Conservation (phyloP, 2,329 filamentous ascomycete genomes). For the Fusarium domesticum region DNA sequence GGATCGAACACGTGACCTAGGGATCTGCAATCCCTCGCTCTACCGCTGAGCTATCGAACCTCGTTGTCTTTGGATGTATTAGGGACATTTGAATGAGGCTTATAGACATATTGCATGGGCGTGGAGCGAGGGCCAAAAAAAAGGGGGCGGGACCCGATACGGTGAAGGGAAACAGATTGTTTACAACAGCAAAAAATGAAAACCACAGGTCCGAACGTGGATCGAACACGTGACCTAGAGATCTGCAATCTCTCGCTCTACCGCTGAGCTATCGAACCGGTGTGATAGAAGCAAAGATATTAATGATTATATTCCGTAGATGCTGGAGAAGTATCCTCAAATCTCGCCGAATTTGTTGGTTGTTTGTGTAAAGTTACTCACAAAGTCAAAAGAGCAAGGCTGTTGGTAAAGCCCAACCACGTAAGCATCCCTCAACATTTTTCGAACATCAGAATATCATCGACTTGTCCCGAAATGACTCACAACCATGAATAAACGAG, state of each 20-base stretch:
- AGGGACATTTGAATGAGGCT: not conserved
- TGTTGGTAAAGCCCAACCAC: too few relatives aligned
- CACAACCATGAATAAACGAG: too few relatives aligned
- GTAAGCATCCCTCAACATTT: too few relatives aligned
- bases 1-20: not conserved
- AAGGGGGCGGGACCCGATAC: not conserved
- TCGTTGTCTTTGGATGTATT: not conserved
- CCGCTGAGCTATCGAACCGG: slow-evolving; percentile 5
- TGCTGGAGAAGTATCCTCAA: too few relatives aligned
- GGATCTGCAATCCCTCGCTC: not conserved
- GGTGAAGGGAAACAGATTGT: too few relatives aligned
- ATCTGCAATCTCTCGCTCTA: slow-evolving; percentile 7
- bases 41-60: not conserved
- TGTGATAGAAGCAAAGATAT: not conserved
- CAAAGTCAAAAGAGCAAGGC: too few relatives aligned
- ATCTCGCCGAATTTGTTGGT: too few relatives aligned
- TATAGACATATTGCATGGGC: not conserved
- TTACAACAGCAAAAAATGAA: not conserved
- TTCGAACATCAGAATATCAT: too few relatives aligned
- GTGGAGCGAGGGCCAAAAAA: not conserved
- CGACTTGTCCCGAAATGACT: too few relatives aligned
- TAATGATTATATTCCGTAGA: not conserved
- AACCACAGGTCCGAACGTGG: slow-evolving; percentile 2
- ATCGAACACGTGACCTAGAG: slow-evolving; percentile 6
- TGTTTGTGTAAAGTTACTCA: too few relatives aligned